Conservation (phyloP, 2,329 filamentous ascomycete species). For the Claviceps digitariae region DNA sequence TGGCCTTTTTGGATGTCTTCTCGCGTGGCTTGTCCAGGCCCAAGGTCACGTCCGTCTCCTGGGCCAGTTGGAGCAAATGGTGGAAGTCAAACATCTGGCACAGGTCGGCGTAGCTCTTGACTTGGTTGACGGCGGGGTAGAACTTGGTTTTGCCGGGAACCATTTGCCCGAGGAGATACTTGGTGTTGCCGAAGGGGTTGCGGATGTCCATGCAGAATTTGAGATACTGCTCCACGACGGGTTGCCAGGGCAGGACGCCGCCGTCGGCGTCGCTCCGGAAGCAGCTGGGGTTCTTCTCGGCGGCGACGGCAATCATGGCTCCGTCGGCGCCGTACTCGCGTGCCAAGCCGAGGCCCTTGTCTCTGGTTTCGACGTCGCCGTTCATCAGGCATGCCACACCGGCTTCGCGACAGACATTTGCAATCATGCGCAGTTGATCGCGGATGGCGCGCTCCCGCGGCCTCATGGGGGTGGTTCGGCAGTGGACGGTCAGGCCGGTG, state of each 20-base stretch:
- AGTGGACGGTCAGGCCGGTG: conserved; percentile 84
- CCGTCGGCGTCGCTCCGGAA: conserved; percentile 61
- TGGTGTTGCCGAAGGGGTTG: conserved; percentile 86
- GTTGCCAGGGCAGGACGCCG: conserved; percentile 58
- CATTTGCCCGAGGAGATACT: conserved; percentile 75
- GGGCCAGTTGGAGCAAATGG: conserved; percentile 49
- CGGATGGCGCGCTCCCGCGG: conserved; percentile 79
- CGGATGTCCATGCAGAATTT: conserved; percentile 59
- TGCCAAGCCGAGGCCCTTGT: conserved; percentile 58
- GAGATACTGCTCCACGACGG: conserved; percentile 67
- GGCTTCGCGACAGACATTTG: conserved; percentile 61
- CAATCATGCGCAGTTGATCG: conserved; percentile 74
- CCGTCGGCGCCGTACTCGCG: conserved; percentile 76
- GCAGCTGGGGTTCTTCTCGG: conserved; percentile 81
- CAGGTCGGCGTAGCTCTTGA: conserved; percentile 58
- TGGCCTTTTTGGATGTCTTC: conserved; percentile 16
- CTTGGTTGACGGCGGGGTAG: conserved; percentile 47
- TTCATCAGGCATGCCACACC: conserved; percentile 95
- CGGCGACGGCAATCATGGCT: conserved; percentile 91
- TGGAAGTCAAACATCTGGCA: conserved; percentile 53
- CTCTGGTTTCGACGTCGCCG: conserved; percentile 69
- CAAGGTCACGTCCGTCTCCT: conserved; percentile 49
- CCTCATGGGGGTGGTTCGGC: conserved; percentile 90
- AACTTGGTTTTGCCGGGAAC: conserved; percentile 63
- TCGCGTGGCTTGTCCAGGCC: conserved; percentile 39